phyloP scores from a whole-genome alignment of 805 yeast species.

The Saturnispora saitoi region DNA sequence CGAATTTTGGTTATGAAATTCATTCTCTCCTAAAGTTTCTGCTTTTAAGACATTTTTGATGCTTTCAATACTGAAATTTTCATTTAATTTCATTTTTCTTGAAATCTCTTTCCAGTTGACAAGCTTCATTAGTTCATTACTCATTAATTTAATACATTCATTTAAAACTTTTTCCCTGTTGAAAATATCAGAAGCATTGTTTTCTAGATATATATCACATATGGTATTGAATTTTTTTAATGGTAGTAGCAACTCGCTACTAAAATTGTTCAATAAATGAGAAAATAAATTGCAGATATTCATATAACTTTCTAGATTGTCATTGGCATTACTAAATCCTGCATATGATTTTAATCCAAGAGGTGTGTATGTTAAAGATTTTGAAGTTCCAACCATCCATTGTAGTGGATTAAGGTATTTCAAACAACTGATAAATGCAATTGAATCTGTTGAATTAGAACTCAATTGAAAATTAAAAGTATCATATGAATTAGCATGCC shows the following conservation, averaged over 20 bases:
- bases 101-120: background rate
- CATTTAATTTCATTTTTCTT: background rate
- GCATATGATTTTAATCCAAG: constrained; percentile 24
- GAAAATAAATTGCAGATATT: constrained; percentile 28
- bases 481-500: constrained; percentile 22
- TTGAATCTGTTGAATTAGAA: constrained; percentile 13
- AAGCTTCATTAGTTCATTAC: background rate
- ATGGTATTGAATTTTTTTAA: background rate
- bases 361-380: constrained; percentile 19
- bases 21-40: too few relatives aligned
- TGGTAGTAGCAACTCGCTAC: background rate
- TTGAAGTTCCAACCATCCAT: constrained; percentile 15
- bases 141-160: background rate
- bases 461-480: constrained; percentile 16
- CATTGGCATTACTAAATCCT: constrained; percentile 20
- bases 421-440: constrained; percentile 19
- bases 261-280: constrained; percentile 16
- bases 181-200: background rate
- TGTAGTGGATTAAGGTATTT: constrained; percentile 15
- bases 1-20: background rate
- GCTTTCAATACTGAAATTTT: background rate
- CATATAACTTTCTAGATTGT: constrained; percentile 22
- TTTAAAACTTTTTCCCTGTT: background rate
- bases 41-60: too few relatives aligned
- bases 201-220: background rate